These are phyloP conservation scores for Agaricus blazei DNA, from an alignment of 768 basidiomycete genomes.

Conservation along the genomic window DNA sequence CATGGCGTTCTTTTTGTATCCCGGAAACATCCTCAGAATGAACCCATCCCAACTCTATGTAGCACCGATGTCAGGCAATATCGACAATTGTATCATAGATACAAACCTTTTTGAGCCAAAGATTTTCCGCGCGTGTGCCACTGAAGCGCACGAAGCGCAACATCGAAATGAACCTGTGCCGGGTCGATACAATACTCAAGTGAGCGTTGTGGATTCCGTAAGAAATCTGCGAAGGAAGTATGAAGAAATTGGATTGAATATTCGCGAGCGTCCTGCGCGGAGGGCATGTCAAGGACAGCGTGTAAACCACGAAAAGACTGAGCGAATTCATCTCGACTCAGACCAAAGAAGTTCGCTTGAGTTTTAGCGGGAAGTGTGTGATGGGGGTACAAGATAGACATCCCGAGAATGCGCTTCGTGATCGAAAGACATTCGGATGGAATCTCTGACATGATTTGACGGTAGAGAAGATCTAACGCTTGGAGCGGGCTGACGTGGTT, in stretches of 20 bases:
- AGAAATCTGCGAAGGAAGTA: background rate
- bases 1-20: background rate
- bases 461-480: slow-evolving; percentile 1
- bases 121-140: background rate
- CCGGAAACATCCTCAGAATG: background rate
- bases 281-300: background rate
- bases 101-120: background rate
- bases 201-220: background rate
- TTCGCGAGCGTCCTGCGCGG: background rate
- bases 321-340: background rate
- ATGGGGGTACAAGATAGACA: background rate
- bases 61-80: background rate
- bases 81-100: background rate
- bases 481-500: background rate
- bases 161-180: background rate
- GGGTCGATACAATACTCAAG: background rate
- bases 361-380: background rate
- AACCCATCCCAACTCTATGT: background rate
- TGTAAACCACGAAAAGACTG: background rate
- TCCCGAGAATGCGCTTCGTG: slow-evolving; percentile 3
- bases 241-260: background rate
- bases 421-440: background rate
- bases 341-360: background rate
- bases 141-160: background rate
- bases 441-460: background rate